phyloP scores from a whole-genome alignment of 345 rosid genomes.

The Jatropha curcas region DNA sequence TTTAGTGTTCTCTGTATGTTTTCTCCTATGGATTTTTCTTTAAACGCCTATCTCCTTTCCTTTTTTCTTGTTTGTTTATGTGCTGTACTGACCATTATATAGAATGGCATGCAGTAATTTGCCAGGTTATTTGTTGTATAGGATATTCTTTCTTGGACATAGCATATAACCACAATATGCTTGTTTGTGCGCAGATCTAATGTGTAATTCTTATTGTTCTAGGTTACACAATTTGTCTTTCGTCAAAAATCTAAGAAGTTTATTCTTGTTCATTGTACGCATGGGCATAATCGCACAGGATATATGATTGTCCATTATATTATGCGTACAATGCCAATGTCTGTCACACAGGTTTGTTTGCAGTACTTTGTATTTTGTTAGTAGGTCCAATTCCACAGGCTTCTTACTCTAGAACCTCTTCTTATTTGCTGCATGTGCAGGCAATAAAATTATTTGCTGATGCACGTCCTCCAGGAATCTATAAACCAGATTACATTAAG shows the following conservation, averaged over 20 bases:
- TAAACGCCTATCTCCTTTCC: neutral
- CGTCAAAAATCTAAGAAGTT: conserved; percentile 82
- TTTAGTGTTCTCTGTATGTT: neutral
- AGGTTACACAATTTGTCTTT: conserved; percentile 73
- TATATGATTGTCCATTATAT: conserved; percentile 94
- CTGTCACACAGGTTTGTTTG: conserved; percentile 74
- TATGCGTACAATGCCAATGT: conserved; percentile 73
- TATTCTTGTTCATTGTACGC: conserved; percentile 96
- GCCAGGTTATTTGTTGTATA: neutral
- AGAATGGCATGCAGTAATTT: neutral
- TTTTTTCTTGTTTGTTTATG: neutral
- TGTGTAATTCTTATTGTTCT: conserved; percentile 16
- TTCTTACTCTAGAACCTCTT: conserved; percentile 7
- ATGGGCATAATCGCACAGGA: conserved; percentile 98
- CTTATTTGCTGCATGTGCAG: conserved; percentile 41
- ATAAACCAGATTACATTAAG: conserved; percentile 86
- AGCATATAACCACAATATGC: neutral
- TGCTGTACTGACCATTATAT: neutral
- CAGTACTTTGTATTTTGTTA: conserved; percentile 1
- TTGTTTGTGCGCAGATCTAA: neutral
- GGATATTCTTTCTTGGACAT: neutral
- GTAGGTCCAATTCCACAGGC: neutral
- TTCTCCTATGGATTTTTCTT: neutral
- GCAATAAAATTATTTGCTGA: conserved; percentile 78
- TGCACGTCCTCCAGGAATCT: conserved; percentile 98